Evolutionary conservation across 2,329 filamentous ascomycete species (phyloP).

Genomic region (Claviceps paspali): DNA sequence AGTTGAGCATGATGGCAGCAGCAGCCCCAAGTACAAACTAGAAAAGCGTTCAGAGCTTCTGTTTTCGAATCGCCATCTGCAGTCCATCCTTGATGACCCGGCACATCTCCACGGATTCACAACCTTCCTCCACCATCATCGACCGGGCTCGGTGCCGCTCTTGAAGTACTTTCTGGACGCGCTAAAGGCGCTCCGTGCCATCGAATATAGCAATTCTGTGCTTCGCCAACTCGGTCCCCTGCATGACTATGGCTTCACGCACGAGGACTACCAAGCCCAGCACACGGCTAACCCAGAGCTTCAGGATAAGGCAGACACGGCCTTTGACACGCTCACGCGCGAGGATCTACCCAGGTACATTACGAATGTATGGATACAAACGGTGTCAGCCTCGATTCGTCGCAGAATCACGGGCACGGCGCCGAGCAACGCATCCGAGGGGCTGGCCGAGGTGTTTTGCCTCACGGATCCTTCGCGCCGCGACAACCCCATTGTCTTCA

Average conservation of each 20-base stretch:
- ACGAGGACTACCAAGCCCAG: conserved; percentile 5
- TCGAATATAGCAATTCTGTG: conserved; percentile 52
- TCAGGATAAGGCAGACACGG: conserved; percentile 44
- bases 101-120: conserved; percentile 50
- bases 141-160: conserved; percentile 48
- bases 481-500: conserved; percentile 63
- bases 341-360: conserved; percentile 60
- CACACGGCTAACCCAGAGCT: conserved; percentile 40
- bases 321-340: conserved; percentile 46
- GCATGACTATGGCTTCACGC: conserved; percentile 6
- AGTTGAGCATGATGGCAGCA: conserved; percentile 3
- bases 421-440: conserved; percentile 54
- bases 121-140: conserved; percentile 43
- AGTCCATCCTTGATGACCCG: conserved; percentile 49
- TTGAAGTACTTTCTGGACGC: conserved; percentile 59
- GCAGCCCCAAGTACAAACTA: conserved; percentile 27
- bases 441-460: conserved; percentile 61
- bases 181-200: conserved; percentile 53
- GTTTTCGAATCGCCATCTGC: conserved; percentile 50
- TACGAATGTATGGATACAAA: conserved; percentile 50
- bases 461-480: conserved; percentile 55
- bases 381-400: conserved; percentile 51
- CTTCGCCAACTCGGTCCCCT: conserved; percentile 7
- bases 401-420: conserved; percentile 51
- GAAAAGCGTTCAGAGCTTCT: conserved; percentile 49